These are phyloP conservation scores for Rosa rugosa DNA, from an alignment of 306 rosid species.

Conservation along the genomic window DNA sequence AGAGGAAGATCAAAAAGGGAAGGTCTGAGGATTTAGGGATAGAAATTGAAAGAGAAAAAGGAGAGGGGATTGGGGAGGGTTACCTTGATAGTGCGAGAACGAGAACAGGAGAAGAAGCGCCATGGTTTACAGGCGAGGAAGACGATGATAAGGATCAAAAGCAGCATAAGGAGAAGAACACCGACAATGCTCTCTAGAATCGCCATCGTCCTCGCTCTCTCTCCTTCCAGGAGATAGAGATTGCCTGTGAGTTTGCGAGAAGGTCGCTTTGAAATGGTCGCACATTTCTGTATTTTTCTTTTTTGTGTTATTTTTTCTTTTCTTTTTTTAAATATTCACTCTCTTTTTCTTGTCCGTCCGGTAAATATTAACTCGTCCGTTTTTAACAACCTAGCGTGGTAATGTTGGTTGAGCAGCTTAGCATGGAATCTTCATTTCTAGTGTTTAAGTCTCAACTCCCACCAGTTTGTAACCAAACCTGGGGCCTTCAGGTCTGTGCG, in stretches of 20 bases:
- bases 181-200: slow-evolving; percentile 60
- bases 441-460: too few species aligned
- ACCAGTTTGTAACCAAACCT: too few species aligned
- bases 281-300: slow-evolving; percentile 2
- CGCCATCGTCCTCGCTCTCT: slow-evolving; percentile 60
- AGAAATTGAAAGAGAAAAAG: not conserved
- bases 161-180: slow-evolving; percentile 81
- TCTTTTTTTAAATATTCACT: not conserved
- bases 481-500: too few species aligned
- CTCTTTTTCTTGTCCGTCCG: not conserved
- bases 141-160: slow-evolving; percentile 66
- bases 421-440: too few species aligned
- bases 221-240: slow-evolving; percentile 46
- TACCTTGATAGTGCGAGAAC: slow-evolving; percentile 59
- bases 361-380: not conserved
- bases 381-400: too few species aligned
- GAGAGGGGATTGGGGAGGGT: not conserved
- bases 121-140: slow-evolving; percentile 88
- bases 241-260: slow-evolving; percentile 67
- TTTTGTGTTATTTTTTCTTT: not conserved
- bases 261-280: slow-evolving; percentile 90
- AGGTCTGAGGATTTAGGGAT: not conserved
- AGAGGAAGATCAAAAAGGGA: too few species aligned
- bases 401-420: too few species aligned
- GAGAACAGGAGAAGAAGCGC: slow-evolving; percentile 71